Evolutionary conservation across 306 rosid species (phyloP), one percentile per base, ranked within the genome.

Genomic region (Prunus davidiana): DNA sequence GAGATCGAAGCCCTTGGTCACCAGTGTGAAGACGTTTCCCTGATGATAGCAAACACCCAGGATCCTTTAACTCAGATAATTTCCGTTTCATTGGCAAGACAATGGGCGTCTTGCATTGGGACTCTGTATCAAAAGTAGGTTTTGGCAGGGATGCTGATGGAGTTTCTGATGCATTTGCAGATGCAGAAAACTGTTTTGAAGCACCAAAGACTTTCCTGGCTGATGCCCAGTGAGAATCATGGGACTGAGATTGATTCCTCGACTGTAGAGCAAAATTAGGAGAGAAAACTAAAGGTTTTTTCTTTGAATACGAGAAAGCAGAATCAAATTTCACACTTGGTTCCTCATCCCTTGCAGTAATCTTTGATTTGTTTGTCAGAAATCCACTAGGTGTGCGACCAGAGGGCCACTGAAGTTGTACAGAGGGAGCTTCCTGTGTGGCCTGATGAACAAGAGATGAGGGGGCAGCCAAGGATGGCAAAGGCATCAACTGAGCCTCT

Each of bases 401-500:
- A 77, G 76, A 84, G 32, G 99, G 99, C 99, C 97, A 96, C 76
- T 88, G 96, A 81, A 91, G 70, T 71, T 80, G 93, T 55, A 82
- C 54, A 41, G 89, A 83, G 64, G 92, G 78, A 51, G 86, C 73
- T 83, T 96, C 99, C 76, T 89, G 99, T 50, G 90, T 71, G 41
- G 87, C 77, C 79, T 86, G 97, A 47, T 89, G 93, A 45, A 77
- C 70, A 72, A 92, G 89, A 68, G 97, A 86, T 52, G 93, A 88
- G 30, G 98, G 93, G 69, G 91, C 90, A 60, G 87, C 87, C 86
- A 96, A 78, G 34, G 85, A 87, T 20, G 96, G 93, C 80, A 96
- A 87, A 62, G 99, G 96, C 34, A 74, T 84, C 92, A 96, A 88
- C 78, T 93, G 97, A n/a, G 98, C 99, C 87, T 96, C 99, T 82